A percentile compares a stretch with the other conserved stretches of the same genome.
These are phyloP conservation scores for Ophiostoma australiae DNA, from an alignment of 2,329 filamentous ascomycete species.

Conservation along the genomic window DNA sequence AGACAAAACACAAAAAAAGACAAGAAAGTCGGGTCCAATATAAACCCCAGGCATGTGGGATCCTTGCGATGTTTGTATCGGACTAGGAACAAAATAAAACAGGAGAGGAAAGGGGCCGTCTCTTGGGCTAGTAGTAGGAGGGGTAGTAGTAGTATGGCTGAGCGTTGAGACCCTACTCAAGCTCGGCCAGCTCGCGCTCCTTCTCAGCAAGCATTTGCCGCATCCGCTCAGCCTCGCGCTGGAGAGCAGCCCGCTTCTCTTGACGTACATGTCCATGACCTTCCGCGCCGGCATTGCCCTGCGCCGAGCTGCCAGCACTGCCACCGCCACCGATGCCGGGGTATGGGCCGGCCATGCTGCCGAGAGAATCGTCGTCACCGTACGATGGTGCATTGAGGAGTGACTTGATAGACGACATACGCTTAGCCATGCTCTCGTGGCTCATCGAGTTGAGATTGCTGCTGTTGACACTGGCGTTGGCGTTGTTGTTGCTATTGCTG, in stretches of 20 bases:
- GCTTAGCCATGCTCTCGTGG: conserved; percentile 51
- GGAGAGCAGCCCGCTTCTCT: conserved; percentile 60
- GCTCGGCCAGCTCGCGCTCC: conserved; percentile 62
- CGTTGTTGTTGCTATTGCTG: background rate
- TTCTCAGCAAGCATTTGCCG: conserved; percentile 66
- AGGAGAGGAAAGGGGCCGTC: background rate
- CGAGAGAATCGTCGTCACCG: conserved; percentile 34
- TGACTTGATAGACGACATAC: conserved; percentile 70
- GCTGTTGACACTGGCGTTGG: conserved; percentile 31
- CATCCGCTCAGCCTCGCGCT: conserved; percentile 72
- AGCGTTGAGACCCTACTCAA: conserved; percentile 25
- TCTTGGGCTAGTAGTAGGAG: background rate
- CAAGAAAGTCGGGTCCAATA: background rate
- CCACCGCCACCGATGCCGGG: conserved; percentile 21
- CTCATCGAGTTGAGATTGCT: conserved; percentile 27
- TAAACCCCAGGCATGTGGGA: background rate
- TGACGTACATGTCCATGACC: conserved; percentile 31
- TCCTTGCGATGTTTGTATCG: background rate
- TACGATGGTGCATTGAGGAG: conserved; percentile 58
- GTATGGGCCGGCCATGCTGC: conserved; percentile 27
- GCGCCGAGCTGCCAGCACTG: background rate
- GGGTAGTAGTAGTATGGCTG: background rate
- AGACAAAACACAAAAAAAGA: background rate
- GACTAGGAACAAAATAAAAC: background rate
- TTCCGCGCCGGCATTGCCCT: background rate